Evolutionary conservation across 495 filamentous ascomycete species (phyloP).

Genomic region (Lasiosphaeria ovina): DNA sequence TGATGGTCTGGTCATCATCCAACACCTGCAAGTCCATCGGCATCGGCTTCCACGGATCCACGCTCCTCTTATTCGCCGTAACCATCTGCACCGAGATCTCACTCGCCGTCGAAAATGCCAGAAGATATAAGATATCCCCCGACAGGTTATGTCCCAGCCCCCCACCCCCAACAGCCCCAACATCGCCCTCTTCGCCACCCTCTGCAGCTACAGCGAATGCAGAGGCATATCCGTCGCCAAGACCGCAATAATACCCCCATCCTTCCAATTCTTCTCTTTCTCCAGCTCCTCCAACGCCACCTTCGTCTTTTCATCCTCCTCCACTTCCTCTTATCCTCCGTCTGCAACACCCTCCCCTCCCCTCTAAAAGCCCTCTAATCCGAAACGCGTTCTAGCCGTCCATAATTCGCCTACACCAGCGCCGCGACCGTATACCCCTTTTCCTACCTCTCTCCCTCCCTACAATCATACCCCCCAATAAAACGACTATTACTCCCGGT

Average conservation of each 20-base stretch:
- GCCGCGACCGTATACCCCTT: slow-evolving; percentile 49
- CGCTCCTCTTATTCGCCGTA: slow-evolving; percentile 24
- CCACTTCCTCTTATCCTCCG: slow-evolving; percentile 17
- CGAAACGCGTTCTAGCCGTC: slow-evolving; percentile 40
- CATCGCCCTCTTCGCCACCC: slow-evolving; percentile 51
- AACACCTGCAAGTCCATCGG: slow-evolving; percentile 38
- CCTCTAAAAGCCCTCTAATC: slow-evolving; percentile 51
- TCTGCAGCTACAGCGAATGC: slow-evolving; percentile 49
- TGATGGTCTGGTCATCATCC: slow-evolving; percentile 50
- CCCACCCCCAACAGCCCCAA: slow-evolving; percentile 51
- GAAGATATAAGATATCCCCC: slow-evolving; percentile 54
- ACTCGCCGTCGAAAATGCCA: slow-evolving; percentile 52
- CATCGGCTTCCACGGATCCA: slow-evolving; percentile 37
- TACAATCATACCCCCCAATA: slow-evolving; percentile 34
- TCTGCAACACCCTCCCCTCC: slow-evolving; percentile 39
- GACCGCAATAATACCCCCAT: slow-evolving; percentile 55
- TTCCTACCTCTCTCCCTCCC: slow-evolving; percentile 19
- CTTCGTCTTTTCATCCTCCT: slow-evolving; percentile 29
- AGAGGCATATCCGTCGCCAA: slow-evolving; percentile 53
- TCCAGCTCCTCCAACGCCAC: slow-evolving; percentile 28
- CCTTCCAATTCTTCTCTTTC: slow-evolving; percentile 40
- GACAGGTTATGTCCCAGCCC: slow-evolving; percentile 47
- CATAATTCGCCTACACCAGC: slow-evolving; percentile 55
- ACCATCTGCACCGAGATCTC: slow-evolving; percentile 38
- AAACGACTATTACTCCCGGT: slow-evolving; percentile 50